These are phyloP conservation scores for Apostasia shenzhenica DNA, from an alignment of 106 monocot species.

Conservation along the genomic window DNA sequence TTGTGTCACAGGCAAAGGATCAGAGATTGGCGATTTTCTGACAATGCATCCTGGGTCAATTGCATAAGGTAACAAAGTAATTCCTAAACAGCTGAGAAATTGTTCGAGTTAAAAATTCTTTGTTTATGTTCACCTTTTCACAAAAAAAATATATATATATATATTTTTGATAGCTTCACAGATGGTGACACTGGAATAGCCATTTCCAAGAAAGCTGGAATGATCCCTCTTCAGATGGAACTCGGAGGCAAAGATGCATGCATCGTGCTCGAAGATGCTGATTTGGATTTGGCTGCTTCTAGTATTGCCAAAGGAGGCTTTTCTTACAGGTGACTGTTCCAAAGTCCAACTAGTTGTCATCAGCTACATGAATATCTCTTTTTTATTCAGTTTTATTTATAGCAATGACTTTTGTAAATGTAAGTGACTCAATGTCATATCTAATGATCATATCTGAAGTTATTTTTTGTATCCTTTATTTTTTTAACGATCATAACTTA, in stretches of 20 bases:
- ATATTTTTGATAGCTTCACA: constrained; percentile 53
- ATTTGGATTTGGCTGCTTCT: constrained; percentile 80
- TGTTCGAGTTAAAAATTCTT: too few species aligned
- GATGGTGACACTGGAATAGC: constrained; percentile 96
- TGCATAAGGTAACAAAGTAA: constrained; percentile 66
- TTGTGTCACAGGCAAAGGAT: constrained; percentile 97
- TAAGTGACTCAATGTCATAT: too few species aligned
- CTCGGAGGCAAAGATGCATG: constrained; percentile 98
- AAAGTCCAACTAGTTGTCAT: too few species aligned
- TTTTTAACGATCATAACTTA: too few species aligned
- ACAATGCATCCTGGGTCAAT: constrained; percentile 98
- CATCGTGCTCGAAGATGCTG: constrained; percentile 95
- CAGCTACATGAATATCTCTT: too few species aligned
- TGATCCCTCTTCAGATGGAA: constrained; percentile 99
- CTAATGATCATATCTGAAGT: too few species aligned
- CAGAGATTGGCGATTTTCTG: constrained; percentile 97
- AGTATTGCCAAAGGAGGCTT: constrained; percentile 98
- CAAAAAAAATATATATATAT: too few species aligned
- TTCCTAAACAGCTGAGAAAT: too few species aligned
- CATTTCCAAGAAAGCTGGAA: constrained; percentile 98
- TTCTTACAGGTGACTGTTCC: constrained; percentile 71
- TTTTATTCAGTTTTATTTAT: too few species aligned
- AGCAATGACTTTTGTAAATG: too few species aligned
- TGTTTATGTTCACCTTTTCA: too few species aligned
- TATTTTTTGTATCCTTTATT: too few species aligned